Conservation (phyloP, 140 eudicot species). For the Ambrosia hybrid region DNA sequence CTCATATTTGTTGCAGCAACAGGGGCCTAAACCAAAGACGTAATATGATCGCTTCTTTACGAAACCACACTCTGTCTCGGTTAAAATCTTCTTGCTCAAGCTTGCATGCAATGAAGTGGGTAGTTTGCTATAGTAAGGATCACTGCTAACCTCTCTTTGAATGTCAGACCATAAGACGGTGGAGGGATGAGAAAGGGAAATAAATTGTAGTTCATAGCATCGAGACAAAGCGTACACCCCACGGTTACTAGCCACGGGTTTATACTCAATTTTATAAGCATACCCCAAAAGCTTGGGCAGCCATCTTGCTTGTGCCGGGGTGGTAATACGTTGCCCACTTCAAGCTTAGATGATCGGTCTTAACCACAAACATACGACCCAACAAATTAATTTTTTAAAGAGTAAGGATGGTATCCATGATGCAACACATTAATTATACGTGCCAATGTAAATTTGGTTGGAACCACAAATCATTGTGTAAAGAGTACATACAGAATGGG, state of each 20-base stretch:
- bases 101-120: not conserved
- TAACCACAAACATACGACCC: not conserved
- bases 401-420: too few relatives aligned
- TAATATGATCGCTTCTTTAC: not conserved
- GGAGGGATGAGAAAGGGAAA: not conserved
- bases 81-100: not conserved
- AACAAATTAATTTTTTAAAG: not conserved
- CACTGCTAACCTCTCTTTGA: not conserved
- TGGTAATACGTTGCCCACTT: not conserved
- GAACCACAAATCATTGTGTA: too few relatives aligned
- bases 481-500: too few relatives aligned
- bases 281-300: not conserved
- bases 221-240: not conserved
- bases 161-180: too few relatives aligned
- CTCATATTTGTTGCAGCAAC: too few relatives aligned
- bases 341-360: not conserved
- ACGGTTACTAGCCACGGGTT: not conserved
- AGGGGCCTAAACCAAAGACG: too few relatives aligned
- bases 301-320: not conserved
- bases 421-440: too few relatives aligned
- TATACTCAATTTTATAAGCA: constrained; percentile 3
- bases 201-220: not conserved
- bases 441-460: too few relatives aligned
- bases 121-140: not conserved
- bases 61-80: not conserved